phyloP scores from a whole-genome alignment of 257 asterid genomes.

The Ilex aquifolium region DNA sequence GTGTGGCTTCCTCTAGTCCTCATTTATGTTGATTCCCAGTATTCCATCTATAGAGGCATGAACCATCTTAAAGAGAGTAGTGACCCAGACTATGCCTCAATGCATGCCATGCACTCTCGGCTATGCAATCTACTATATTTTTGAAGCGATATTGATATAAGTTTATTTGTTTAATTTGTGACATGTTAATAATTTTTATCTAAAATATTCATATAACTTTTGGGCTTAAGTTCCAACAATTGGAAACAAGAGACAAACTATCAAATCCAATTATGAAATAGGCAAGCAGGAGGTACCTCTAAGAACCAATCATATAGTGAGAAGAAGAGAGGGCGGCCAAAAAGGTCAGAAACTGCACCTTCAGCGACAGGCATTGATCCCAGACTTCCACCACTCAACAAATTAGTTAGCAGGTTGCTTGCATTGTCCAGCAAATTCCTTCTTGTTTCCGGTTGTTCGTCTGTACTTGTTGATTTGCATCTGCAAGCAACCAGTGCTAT shows the following conservation, averaged over 20 bases:
- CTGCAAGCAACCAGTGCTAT: constrained; percentile 38
- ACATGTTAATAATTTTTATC: too few species aligned
- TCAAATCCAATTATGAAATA: too few species aligned
- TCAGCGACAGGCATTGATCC: constrained; percentile 91
- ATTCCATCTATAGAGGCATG: too few species aligned
- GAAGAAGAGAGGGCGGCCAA: constrained; percentile 84
- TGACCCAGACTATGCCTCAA: too few species aligned
- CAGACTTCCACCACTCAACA: constrained; percentile 76
- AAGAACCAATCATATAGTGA: constrained; percentile 88
- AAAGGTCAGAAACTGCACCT: constrained; percentile 94
- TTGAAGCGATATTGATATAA: too few species aligned
- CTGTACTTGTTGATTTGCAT: constrained; percentile 60
- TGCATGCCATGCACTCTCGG: too few species aligned
- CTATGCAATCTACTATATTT: too few species aligned
- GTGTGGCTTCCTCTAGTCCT: too few species aligned
- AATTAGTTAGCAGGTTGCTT: constrained; percentile 84
- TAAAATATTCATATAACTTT: too few species aligned
- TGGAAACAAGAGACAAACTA: constrained; percentile 9
- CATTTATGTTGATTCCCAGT: too few species aligned
- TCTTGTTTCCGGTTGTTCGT: constrained; percentile 54
- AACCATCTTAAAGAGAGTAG: too few species aligned
- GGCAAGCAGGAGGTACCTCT: constrained; percentile 42
- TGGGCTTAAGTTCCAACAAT: not conserved
- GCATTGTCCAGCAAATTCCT: constrained; percentile 75
- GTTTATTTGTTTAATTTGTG: too few species aligned